These are phyloP conservation scores for Leccinum variicolor DNA, from an alignment of 768 basidiomycete species.

Conservation along the genomic window DNA sequence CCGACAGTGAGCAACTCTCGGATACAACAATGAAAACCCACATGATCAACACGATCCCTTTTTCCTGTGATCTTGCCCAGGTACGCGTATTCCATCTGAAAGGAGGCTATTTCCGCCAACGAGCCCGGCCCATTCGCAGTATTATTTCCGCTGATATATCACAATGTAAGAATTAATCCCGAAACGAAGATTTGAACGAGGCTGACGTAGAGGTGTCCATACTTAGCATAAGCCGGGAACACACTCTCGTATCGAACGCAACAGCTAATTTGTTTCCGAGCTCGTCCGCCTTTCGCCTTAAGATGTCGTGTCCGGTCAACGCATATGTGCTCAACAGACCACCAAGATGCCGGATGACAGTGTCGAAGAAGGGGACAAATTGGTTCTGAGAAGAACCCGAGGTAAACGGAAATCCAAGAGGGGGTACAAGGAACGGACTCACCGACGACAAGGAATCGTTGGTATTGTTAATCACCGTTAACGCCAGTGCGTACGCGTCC, in stretches of 20 bases:
- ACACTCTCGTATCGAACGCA: constrained; percentile 70
- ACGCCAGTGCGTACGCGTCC: constrained; percentile 63
- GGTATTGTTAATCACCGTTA: constrained; percentile 46
- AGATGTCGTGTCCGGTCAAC: constrained; percentile 58
- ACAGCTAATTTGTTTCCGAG: constrained; percentile 66
- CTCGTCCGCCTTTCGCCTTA: constrained; percentile 71
- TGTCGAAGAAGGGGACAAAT: constrained; percentile 68
- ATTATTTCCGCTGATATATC: neutral
- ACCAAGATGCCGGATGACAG: constrained; percentile 85
- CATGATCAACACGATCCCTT: constrained; percentile 32
- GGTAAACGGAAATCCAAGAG: neutral
- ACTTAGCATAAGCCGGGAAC: constrained; percentile 62
- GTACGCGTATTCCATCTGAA: constrained; percentile 84
- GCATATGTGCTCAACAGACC: constrained; percentile 83
- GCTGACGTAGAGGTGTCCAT: constrained; percentile 62
- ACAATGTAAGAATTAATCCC: neutral
- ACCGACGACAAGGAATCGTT: constrained; percentile 49
- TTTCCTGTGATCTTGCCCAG: constrained; percentile 77
- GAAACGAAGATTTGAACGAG: neutral
- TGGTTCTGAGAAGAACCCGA: constrained; percentile 16
- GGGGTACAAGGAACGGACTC: constrained; percentile 13
- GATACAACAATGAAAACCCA: no score
- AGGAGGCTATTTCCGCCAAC: constrained; percentile 74
- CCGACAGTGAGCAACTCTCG: constrained; percentile 38
- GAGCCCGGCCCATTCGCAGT: constrained; percentile 27